Evolutionary conservation across 73 alveolate genomes (phyloP), one percentile per base, ranked within the genome.

Genomic region (Strombidium stylifer): DNA sequence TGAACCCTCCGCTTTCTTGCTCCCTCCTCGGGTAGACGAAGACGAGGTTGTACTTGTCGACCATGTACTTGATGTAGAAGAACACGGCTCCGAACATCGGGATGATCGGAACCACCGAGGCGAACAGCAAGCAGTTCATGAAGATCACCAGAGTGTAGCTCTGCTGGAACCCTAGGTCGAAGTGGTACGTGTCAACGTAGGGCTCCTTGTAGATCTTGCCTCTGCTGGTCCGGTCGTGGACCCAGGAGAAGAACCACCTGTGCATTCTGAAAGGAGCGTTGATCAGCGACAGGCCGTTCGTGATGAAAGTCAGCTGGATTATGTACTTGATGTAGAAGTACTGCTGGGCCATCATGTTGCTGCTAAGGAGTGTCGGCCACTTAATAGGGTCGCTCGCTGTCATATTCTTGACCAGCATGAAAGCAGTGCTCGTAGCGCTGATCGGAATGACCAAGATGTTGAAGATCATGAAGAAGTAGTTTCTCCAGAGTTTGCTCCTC

Each of bases 1-100:
- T 60, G 3, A 42, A 48, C 3, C 74, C 74, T 12, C 58, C 74
- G 2, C 74, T 35, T 35, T 8, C 74, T 40, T 60, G 61, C n/a
- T 40, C 37, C 46, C 28, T 48, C 19, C 42, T 40, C 37, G 37
- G 37, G 48, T 60, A 60, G 4, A 53, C 59, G 19, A 60, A 60
- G 11, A 53, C 27, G 3, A 60, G 48, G 21, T 60, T 60, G 26
- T 60, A 60, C 48, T 60, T 60, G 20, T 60, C 74, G 6, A 60
- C 42, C 14, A 40, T 40, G 32, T 60, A 60, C 27, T 53, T 37
- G 27, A 60, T 60, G 25, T 31, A 14, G 27, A 60, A 60, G 48
- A 60, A 60, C 32, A 60, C 2, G 12, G 60, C n/a, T 2, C 61
- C 58, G 42, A 60, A 60, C n/a, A 60, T 4, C 15, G 56, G 16